These are phyloP conservation scores for Apiospora rasikravindrae DNA, from an alignment of 2,329 filamentous ascomycete genomes.

Conservation along the genomic window DNA sequence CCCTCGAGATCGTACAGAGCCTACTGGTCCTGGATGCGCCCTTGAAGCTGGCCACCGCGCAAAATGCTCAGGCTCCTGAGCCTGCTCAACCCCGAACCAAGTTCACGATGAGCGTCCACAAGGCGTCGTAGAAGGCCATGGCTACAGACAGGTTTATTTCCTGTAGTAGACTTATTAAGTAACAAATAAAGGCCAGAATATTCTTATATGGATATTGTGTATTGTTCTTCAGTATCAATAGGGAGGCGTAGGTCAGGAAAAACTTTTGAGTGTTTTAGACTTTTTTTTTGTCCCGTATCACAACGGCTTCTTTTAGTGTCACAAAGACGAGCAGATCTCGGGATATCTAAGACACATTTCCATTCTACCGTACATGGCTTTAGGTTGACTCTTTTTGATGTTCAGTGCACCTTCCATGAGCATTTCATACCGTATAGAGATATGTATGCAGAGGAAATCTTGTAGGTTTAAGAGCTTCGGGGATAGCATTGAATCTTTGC, in stretches of 20 bases:
- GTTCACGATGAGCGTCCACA: background rate
- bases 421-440: background rate
- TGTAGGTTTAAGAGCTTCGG: no score
- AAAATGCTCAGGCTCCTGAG: background rate
- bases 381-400: background rate
- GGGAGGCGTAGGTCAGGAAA: conserved; percentile 5
- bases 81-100: background rate
- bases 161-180: no score
- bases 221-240: background rate
- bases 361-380: background rate
- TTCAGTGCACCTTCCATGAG: background rate
- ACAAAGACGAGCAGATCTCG: conserved; percentile 8
- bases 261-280: background rate
- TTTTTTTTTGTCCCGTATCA: background rate
- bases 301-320: background rate
- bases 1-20: conserved; percentile 41
- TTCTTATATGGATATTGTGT: background rate
- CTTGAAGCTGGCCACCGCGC: background rate
- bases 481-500: no score
- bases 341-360: background rate
- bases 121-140: background rate
- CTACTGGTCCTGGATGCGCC: conserved; percentile 27
- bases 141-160: background rate
- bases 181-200: background rate
- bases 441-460: background rate